These are phyloP conservation scores for Pyrus pyrifolia DNA, from an alignment of 306 rosid genomes.

Conservation along the genomic window DNA sequence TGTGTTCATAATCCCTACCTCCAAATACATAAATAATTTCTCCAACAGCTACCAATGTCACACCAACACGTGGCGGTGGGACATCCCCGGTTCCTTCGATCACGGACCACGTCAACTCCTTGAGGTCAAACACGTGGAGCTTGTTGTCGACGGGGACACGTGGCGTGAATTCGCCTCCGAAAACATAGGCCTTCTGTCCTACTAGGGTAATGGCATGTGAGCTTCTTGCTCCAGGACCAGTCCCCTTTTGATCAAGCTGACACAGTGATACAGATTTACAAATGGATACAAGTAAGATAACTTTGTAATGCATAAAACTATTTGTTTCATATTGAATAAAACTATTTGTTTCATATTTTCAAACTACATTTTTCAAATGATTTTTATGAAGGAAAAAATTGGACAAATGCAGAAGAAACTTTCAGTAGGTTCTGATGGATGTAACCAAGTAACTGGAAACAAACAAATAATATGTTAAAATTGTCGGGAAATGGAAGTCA, in stretches of 20 bases:
- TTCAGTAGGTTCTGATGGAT: background rate
- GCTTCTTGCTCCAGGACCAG: slow-evolving; percentile 76
- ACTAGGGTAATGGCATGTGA: slow-evolving; percentile 77
- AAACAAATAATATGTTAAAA: too few relatives aligned
- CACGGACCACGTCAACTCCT: slow-evolving; percentile 56
- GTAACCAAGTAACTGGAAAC: background rate
- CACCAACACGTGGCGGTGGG: slow-evolving; percentile 89
- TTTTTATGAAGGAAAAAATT: too few relatives aligned
- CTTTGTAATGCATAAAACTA: background rate
- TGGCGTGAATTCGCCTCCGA: slow-evolving; percentile 80
- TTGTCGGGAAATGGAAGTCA: too few relatives aligned
- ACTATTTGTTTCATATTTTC: background rate
- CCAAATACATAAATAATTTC: slow-evolving; percentile 72
- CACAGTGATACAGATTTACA: background rate
- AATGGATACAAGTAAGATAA: background rate
- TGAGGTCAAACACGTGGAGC: slow-evolving; percentile 55
- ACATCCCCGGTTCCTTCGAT: slow-evolving; percentile 38
- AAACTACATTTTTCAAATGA: background rate
- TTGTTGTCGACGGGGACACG: slow-evolving; percentile 84
- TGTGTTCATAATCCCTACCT: slow-evolving; percentile 76
- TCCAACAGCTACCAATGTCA: slow-evolving; percentile 57
- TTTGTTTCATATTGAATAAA: too few relatives aligned
- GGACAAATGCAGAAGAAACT: background rate
- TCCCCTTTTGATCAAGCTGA: slow-evolving; percentile 65
- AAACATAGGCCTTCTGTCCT: slow-evolving; percentile 66